These are phyloP conservation scores for Ganoderma sinense DNA, from an alignment of 1,284 basidiomycete genomes.

Conservation along the genomic window DNA sequence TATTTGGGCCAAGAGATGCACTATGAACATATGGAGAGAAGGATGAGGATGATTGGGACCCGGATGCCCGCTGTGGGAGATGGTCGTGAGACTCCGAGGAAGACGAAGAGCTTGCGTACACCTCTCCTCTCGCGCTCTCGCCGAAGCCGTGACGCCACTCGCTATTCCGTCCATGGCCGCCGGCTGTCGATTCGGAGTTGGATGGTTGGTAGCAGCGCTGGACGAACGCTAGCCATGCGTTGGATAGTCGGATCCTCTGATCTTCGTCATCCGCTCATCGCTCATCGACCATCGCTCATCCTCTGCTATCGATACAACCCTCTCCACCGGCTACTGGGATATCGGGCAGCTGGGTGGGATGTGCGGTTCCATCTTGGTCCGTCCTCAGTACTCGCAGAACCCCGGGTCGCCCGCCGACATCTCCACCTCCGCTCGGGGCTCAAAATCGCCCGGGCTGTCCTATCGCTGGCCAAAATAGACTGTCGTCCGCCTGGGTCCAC, in stretches of 20 bases:
- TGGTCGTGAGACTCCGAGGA: not conserved
- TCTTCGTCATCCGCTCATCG: not conserved
- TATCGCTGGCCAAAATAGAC: slow-evolving; percentile 37
- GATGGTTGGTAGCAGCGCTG: not conserved
- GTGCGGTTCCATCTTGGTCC: not conserved
- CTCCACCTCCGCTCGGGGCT: slow-evolving; percentile 1
- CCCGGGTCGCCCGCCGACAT: not conserved
- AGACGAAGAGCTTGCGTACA: slow-evolving; percentile 11
- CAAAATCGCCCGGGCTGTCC: slow-evolving; percentile 23
- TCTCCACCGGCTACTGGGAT: not conserved
- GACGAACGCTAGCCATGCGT: not conserved
- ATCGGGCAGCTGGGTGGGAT: slow-evolving; percentile 1
- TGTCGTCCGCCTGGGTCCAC: slow-evolving; percentile 40
- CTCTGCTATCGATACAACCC: not conserved
- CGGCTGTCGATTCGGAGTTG: not conserved
- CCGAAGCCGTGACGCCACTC: not conserved
- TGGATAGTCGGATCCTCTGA: not conserved
- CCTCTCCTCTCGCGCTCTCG: slow-evolving; percentile 1
- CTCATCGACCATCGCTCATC: not conserved
- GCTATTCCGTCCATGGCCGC: not conserved
- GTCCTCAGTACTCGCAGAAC: not conserved
- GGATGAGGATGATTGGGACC: slow-evolving; percentile 1
- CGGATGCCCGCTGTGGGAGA: not conserved
- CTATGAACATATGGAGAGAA: slow-evolving; percentile 1
- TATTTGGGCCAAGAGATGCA: slow-evolving; percentile 5